Percentiles rank a stretch among this genome's conserved stretches.
Conservation (phyloP, 2,329 filamentous ascomycete genomes). For the Hypocrella siamensis region DNA sequence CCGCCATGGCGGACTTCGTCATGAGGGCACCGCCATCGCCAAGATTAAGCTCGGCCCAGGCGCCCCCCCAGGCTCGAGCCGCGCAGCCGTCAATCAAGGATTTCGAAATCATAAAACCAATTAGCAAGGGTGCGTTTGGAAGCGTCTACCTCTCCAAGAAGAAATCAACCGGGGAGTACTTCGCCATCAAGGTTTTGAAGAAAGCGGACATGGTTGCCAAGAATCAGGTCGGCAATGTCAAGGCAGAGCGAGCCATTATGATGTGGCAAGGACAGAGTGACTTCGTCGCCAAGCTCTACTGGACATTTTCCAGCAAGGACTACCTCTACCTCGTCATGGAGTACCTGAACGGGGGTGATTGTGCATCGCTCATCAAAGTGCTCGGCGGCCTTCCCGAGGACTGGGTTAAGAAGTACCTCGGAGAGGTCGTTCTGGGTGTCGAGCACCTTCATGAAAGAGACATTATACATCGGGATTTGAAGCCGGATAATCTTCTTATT, state of each 20-base stretch:
- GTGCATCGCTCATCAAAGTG: slow-evolving; percentile 89
- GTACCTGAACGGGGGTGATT: slow-evolving; percentile 94
- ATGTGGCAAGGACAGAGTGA: slow-evolving; percentile 99
- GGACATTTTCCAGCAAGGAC: slow-evolving; percentile 99
- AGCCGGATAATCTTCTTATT: slow-evolving; percentile 93
- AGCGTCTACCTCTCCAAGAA: slow-evolving; percentile 98
- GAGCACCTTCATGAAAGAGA: slow-evolving; percentile 88
- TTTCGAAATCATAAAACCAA: slow-evolving; percentile 98
- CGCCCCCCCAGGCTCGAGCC: slow-evolving; percentile 71
- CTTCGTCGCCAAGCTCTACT: slow-evolving; percentile 96
- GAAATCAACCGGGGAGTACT: slow-evolving; percentile 96
- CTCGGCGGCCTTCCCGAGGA: slow-evolving; percentile 86
- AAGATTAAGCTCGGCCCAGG: slow-evolving; percentile 56
- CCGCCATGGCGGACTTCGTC: slow-evolving; percentile 56
- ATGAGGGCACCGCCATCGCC: slow-evolving; percentile 68
- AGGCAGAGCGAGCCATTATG: slow-evolving; percentile 97
- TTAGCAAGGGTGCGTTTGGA: slow-evolving; percentile 96
- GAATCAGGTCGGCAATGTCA: slow-evolving; percentile 98
- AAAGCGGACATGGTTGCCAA: slow-evolving; percentile 99
- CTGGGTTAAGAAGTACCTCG: slow-evolving; percentile 96
- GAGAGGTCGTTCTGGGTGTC: slow-evolving; percentile 90
- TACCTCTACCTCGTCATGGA: slow-evolving; percentile 99
- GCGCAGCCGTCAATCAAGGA: slow-evolving; percentile 95
- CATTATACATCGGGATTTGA: slow-evolving; percentile 92
- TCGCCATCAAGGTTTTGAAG: slow-evolving; percentile 94